These are phyloP conservation scores for Trichoderma simmonsii DNA, from an alignment of 2,329 filamentous ascomycete genomes.

Conservation along the genomic window DNA sequence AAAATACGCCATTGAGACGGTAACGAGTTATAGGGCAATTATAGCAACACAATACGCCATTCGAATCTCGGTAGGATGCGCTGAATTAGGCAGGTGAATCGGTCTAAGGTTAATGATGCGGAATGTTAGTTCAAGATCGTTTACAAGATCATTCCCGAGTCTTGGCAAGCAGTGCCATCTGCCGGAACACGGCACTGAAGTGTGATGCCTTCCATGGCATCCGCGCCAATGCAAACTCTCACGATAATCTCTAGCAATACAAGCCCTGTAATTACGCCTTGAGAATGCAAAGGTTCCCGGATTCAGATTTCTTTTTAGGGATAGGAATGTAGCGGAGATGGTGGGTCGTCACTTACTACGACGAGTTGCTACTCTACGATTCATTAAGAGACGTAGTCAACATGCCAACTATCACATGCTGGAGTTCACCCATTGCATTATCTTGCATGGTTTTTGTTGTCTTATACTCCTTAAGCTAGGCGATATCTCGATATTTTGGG, in stretches of 20 bases:
- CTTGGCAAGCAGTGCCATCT: background rate
- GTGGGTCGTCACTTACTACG: background rate
- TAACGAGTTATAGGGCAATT: background rate
- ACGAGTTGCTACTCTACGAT: background rate
- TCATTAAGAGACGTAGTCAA: background rate
- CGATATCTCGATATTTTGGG: background rate
- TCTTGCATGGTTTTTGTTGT: background rate
- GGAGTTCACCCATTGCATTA: background rate
- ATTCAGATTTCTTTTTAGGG: background rate
- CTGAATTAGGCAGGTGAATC: constrained; percentile 1
- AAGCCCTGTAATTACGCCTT: constrained; percentile 9
- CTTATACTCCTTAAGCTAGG: background rate
- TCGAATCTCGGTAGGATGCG: background rate
- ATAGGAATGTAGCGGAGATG: background rate
- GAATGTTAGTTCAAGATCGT: background rate
- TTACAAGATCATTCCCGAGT: background rate
- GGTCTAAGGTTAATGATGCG: background rate
- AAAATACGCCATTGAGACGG: background rate
- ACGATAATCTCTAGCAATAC: background rate
- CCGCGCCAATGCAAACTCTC: background rate
- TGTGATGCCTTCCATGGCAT: background rate
- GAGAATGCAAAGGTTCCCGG: background rate
- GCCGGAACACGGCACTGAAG: background rate
- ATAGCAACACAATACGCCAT: background rate
- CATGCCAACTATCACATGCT: background rate